Conservation (phyloP, 2,329 filamentous ascomycete genomes). For the Simplicillium sp. region DNA sequence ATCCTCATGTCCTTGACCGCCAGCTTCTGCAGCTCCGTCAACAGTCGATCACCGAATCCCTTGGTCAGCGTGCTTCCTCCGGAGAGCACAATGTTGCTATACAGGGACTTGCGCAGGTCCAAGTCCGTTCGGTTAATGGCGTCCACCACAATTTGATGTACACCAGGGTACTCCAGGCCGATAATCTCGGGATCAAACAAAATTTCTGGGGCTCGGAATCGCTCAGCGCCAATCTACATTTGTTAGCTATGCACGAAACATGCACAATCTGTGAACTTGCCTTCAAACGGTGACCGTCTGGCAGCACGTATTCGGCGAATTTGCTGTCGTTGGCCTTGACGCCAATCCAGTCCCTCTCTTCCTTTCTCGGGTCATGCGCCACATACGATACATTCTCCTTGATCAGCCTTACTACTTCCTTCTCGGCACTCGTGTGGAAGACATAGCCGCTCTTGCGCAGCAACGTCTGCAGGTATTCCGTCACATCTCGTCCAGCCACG, state of each 20-base stretch:
- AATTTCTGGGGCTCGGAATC: constrained; percentile 93
- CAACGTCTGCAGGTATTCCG: constrained; percentile 85
- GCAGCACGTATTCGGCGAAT: constrained; percentile 77
- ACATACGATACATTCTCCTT: constrained; percentile 95
- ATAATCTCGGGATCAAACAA: constrained; percentile 97
- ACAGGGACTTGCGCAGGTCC: constrained; percentile 87
- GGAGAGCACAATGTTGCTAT: constrained; percentile 93
- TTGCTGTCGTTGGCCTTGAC: constrained; percentile 70
- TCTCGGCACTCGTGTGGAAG: constrained; percentile 96
- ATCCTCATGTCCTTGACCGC: constrained; percentile 99
- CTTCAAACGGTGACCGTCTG: constrained; percentile 90
- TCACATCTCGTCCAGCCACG: constrained; percentile 91
- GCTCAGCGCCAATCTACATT: constrained; percentile 72
- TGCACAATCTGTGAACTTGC: constrained; percentile 28
- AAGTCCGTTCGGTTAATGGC: constrained; percentile 92
- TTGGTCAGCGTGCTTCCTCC: constrained; percentile 94
- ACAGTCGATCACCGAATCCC: constrained; percentile 86
- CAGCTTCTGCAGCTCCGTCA: constrained; percentile 85
- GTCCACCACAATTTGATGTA: constrained; percentile 97
- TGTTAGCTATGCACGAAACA: constrained; percentile 10
- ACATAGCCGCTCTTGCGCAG: constrained; percentile 87
- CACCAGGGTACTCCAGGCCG: constrained; percentile 88
- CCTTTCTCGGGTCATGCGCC: constrained; percentile 78
- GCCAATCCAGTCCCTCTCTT: constrained; percentile 92
- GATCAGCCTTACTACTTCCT: constrained; percentile 95